Evolutionary conservation across 441 rosid species (phyloP).

Genomic region (Gossypium davidsonii): DNA sequence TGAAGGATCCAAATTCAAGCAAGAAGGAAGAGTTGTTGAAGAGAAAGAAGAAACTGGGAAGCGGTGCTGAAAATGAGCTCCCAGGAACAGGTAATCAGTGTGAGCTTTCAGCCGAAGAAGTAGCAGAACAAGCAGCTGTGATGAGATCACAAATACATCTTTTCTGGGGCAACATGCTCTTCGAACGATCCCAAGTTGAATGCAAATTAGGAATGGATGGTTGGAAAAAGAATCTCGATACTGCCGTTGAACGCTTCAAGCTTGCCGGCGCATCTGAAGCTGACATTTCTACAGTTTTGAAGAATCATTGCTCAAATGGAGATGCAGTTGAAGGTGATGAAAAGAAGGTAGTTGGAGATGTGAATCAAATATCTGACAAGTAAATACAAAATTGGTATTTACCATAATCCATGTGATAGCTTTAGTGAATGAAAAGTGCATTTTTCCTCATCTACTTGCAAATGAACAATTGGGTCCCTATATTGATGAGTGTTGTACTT

Average conservation of each 20-base stretch:
- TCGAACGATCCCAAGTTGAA: conserved; percentile 92
- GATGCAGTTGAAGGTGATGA: conserved; percentile 33
- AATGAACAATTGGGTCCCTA: conserved; percentile 17
- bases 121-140: conserved; percentile 85
- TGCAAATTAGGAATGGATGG: conserved; percentile 65
- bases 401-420: not conserved
- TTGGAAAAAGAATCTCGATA: conserved; percentile 72
- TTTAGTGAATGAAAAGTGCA: conserved; percentile 9
- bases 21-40: conserved; percentile 70
- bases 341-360: conserved; percentile 22
- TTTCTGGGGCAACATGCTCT: conserved; percentile 94
- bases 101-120: conserved; percentile 67
- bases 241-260: conserved; percentile 72
- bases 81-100: conserved; percentile 29
- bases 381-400: conserved; percentile 11
- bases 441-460: conserved; percentile 14
- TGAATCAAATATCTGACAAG: conserved; percentile 20
- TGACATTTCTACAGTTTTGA: conserved; percentile 59
- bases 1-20: conserved; percentile 57
- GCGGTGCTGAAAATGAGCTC: conserved; percentile 38
- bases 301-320: conserved; percentile 62
- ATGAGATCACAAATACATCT: conserved; percentile 98
- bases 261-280: conserved; percentile 93
- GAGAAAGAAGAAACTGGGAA: conserved; percentile 70
- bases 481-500: conserved; percentile 13